A percentile compares a stretch with the other conserved stretches of the same genome.
Evolutionary conservation across 129 eudicot species (phyloP).

Genomic region (Flaveria bidentis): DNA sequence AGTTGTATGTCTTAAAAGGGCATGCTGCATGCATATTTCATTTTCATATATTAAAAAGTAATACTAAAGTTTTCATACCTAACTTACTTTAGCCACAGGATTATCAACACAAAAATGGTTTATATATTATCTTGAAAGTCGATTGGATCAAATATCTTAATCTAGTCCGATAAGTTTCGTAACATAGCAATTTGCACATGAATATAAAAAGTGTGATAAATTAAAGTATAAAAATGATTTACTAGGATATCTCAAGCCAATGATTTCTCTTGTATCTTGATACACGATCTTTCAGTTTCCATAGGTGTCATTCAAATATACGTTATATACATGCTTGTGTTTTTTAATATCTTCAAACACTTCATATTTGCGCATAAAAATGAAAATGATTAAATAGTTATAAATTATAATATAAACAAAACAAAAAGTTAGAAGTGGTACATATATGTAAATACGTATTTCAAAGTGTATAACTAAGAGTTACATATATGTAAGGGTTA

Average conservation of each 20-base stretch:
- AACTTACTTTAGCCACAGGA: slow-evolving; percentile 30
- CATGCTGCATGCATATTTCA: slow-evolving; percentile 28
- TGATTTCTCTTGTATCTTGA: slow-evolving; percentile 4
- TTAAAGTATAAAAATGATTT: neutral
- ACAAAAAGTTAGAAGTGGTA: neutral
- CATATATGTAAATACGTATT: too few relatives aligned
- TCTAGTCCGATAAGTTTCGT: slow-evolving; percentile 2
- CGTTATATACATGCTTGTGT: neutral
- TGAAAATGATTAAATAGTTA: neutral
- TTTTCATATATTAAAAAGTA: slow-evolving; percentile 4
- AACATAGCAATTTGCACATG: neutral
- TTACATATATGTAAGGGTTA: too few relatives aligned
- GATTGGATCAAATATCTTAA: slow-evolving; percentile 23
- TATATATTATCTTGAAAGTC: neutral
- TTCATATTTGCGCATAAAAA: neutral
- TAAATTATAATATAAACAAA: neutral
- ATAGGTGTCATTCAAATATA: neutral
- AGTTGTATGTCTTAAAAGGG: slow-evolving; percentile 28
- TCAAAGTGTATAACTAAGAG: too few relatives aligned
- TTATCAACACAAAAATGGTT: neutral
- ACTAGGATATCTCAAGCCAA: neutral
- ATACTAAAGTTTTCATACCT: slow-evolving; percentile 24
- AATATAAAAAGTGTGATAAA: neutral
- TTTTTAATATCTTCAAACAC: neutral
- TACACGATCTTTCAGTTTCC: neutral